phyloP scores from a whole-genome alignment of 2,329 filamentous ascomycete species.

The Emydomyces testavorans region DNA sequence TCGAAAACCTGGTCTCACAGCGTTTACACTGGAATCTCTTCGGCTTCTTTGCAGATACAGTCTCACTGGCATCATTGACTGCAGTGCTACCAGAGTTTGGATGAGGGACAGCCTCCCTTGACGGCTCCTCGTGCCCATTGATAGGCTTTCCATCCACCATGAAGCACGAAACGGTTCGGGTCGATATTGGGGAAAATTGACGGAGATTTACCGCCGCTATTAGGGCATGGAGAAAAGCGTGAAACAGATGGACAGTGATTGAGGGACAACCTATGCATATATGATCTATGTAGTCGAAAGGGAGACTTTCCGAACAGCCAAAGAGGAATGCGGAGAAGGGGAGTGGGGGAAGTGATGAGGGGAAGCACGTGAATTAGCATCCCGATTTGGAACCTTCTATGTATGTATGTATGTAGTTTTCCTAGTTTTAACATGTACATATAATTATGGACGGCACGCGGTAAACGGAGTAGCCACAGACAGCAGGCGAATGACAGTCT shows the following conservation, averaged over 20 bases:
- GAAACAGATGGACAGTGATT: background rate
- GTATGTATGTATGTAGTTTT: no score
- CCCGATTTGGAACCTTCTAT: no score
- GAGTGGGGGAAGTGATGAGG: constrained; percentile 5
- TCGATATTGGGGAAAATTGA: background rate
- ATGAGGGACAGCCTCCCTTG: constrained; percentile 4
- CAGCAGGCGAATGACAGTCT: no score
- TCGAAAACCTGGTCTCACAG: constrained; percentile 38
- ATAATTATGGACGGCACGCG: no score
- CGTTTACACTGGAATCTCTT: constrained; percentile 29
- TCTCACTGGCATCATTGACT: background rate
- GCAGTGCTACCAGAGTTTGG: constrained; percentile 2
- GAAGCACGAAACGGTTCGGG: background rate
- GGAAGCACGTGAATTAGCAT: constrained; percentile 4
- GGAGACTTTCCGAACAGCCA: no score
- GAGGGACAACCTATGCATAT: background rate
- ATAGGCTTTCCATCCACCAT: constrained; percentile 4
- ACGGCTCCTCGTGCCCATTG: constrained; percentile 1
- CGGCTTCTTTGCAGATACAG: constrained; percentile 8
- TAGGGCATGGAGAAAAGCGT: background rate
- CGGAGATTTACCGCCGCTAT: no score
- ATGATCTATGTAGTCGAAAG: background rate
- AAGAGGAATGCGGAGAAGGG: constrained; percentile 3
- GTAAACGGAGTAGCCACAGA: no score
- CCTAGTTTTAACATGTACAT: no score